These are phyloP conservation scores for Pouteria glomerata DNA, from an alignment of 148 eudicot species.

Conservation along the genomic window DNA sequence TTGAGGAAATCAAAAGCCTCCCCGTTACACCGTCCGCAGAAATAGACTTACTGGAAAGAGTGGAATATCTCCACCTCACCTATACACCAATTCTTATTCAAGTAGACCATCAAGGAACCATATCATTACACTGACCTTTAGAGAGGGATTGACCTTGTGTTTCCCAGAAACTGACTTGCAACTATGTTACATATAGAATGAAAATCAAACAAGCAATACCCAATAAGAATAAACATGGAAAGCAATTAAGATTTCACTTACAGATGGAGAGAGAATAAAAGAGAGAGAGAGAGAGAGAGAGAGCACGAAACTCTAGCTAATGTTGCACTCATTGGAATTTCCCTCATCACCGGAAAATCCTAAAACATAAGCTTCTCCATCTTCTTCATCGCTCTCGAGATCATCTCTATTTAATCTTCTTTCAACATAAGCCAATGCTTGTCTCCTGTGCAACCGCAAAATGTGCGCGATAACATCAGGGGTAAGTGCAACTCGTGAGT, in stretches of 20 bases:
- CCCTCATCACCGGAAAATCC: conserved; percentile 46
- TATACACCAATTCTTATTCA: neutral
- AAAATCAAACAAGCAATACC: conserved; percentile 6
- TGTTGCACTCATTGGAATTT: conserved; percentile 48
- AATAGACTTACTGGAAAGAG: neutral
- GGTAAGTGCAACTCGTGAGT: conserved; percentile 45
- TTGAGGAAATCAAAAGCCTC: too few relatives aligned
- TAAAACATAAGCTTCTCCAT: conserved; percentile 33
- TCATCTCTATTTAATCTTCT: conserved; percentile 36
- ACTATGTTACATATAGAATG: conserved; percentile 1
- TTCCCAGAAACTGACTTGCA: neutral
- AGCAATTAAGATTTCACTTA: neutral
- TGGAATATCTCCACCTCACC: neutral
- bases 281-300: too few relatives aligned
- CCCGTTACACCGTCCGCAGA: too few relatives aligned
- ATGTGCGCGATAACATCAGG: conserved; percentile 82
- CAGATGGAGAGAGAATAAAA: too few relatives aligned
- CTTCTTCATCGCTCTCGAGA: conserved; percentile 51
- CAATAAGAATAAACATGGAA: neutral
- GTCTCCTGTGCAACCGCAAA: conserved; percentile 64
- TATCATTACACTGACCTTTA: neutral
- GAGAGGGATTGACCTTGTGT: neutral
- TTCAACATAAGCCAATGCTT: conserved; percentile 45
- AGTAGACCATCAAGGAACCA: neutral
- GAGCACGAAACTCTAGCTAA: conserved; percentile 42